These are phyloP conservation scores for Daldinia caldariorum DNA, from an alignment of 495 filamentous ascomycete species.

Conservation along the genomic window DNA sequence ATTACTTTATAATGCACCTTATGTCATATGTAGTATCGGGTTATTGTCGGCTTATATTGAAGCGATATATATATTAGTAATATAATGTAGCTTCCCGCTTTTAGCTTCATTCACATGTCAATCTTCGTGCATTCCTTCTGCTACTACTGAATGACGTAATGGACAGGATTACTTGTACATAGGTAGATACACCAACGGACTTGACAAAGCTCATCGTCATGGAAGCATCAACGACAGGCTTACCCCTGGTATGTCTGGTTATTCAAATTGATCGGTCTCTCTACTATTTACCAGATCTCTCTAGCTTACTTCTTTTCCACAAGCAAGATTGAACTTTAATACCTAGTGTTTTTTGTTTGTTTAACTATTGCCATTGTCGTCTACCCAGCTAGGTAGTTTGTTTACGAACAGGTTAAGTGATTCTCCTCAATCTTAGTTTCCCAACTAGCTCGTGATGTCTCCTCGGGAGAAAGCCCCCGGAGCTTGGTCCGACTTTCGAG, in stretches of 20 bases:
- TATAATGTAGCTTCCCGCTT: background rate
- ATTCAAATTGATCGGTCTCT: conserved; percentile 19
- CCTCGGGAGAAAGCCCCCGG: conserved; percentile 13
- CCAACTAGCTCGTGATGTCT: conserved; percentile 10
- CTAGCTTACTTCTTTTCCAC: background rate
- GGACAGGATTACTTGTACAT: conserved; percentile 20
- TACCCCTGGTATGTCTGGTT: background rate
- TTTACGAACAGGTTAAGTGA: background rate
- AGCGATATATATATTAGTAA: background rate
- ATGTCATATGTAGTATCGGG: background rate
- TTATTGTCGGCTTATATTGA: background rate
- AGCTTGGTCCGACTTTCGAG: conserved; percentile 2
- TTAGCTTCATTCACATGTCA: conserved; percentile 35
- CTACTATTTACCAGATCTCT: background rate
- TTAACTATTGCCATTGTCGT: background rate
- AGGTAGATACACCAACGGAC: background rate
- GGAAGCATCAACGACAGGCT: conserved; percentile 9
- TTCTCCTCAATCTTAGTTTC: background rate
- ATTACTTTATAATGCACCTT: background rate
- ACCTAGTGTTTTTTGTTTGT: background rate
- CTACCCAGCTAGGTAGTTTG: background rate
- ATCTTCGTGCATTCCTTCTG: background rate
- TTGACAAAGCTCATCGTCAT: conserved; percentile 28
- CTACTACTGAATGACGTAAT: conserved; percentile 32
- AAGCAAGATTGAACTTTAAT: conserved; percentile 1